Percentiles rank a stretch among this genome's conserved stretches.
Conservation (phyloP, 1,284 basidiomycete species). For the Ustanciosporium gigantosporum region DNA sequence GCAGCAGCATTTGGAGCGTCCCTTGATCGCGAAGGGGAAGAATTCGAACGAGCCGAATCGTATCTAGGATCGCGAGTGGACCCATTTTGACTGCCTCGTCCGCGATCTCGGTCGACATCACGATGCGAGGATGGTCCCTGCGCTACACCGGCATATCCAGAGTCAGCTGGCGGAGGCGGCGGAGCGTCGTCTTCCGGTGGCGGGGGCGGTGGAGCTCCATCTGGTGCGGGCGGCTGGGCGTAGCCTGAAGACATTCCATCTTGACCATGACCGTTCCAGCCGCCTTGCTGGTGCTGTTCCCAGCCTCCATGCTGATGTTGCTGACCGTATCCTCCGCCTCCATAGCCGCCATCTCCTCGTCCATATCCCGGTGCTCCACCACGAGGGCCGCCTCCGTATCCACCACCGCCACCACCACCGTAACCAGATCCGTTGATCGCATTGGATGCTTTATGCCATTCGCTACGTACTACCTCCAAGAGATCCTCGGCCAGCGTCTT, state of each 20-base stretch:
- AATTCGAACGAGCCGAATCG: too few species aligned
- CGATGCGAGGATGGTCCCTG: too few species aligned
- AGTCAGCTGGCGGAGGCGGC: constrained; percentile 35
- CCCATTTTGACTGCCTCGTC: too few species aligned
- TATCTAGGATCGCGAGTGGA: too few species aligned
- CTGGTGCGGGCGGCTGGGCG: constrained; percentile 27
- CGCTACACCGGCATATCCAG: too few species aligned
- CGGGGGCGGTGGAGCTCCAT: constrained; percentile 36
- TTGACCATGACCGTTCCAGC: constrained; percentile 13
- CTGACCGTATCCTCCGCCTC: constrained; percentile 18
- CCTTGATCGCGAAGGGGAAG: too few species aligned
- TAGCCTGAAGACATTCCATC: constrained; percentile 13
- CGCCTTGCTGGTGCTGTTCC: constrained; percentile 22
- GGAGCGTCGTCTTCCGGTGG: constrained; percentile 45
- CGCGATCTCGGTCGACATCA: too few species aligned
- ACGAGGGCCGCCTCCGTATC: constrained; percentile 4
- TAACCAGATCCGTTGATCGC: constrained; percentile 17
- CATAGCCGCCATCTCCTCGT: background rate
- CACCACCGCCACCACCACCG: constrained; percentile 5
- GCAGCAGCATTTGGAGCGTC: background rate
- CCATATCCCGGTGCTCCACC: constrained; percentile 3
- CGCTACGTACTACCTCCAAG: constrained; percentile 50
- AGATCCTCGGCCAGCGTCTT: constrained; percentile 52
- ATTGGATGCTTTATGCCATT: constrained; percentile 53
- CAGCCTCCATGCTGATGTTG: too few species aligned